A percentile compares a stretch with the other conserved stretches of the same genome.
phyloP scores from a whole-genome alignment of 164 flowering plant genomes.

The Aristolochia fimbriata region DNA sequence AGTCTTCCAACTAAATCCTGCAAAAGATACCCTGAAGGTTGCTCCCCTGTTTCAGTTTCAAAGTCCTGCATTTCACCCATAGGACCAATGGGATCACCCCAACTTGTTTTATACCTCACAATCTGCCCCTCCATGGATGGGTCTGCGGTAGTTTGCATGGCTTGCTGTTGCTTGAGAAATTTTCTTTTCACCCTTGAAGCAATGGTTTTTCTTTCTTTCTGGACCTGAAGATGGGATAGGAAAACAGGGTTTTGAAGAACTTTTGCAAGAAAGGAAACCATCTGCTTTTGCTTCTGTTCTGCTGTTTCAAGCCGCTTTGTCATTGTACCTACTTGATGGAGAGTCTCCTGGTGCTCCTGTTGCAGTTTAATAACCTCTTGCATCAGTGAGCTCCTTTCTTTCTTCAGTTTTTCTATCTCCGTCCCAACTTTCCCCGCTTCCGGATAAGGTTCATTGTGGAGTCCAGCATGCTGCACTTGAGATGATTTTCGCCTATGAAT shows the following conservation, averaged over 20 bases:
- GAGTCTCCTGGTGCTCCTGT: conserved; percentile 55
- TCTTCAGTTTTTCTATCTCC: conserved; percentile 47
- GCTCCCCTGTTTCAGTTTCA: conserved; percentile 14
- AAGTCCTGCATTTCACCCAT: conserved; percentile 7
- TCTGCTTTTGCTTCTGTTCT: conserved; percentile 69
- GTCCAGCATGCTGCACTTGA: conserved; percentile 36
- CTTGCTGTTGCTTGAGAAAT: conserved; percentile 42
- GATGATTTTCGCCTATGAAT: conserved; percentile 69
- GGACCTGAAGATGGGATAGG: conserved; percentile 32
- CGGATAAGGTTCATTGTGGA: conserved; percentile 16
- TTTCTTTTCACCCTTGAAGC: conserved; percentile 40
- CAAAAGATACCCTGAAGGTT: conserved; percentile 16
- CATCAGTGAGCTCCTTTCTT: conserved; percentile 47
- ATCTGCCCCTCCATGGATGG: conserved; percentile 32
- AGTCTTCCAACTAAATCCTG: conserved; percentile 23
- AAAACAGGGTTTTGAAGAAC: conserved; percentile 61
- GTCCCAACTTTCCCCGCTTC: conserved; percentile 32
- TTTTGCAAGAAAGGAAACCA: conserved; percentile 68
- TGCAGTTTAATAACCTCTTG: conserved; percentile 60
- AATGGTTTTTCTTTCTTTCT: conserved; percentile 30
- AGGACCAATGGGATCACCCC: conserved; percentile 8
- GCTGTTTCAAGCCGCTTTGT: conserved; percentile 53
- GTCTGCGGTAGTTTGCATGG: conserved; percentile 7
- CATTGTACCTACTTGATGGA: conserved; percentile 39
- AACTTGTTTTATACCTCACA: conserved; percentile 26